A percentile compares a stretch with the other conserved stretches of the same genome.
phyloP scores from a whole-genome alignment of 305 asterid genomes.

The Fraxinus greggii region DNA sequence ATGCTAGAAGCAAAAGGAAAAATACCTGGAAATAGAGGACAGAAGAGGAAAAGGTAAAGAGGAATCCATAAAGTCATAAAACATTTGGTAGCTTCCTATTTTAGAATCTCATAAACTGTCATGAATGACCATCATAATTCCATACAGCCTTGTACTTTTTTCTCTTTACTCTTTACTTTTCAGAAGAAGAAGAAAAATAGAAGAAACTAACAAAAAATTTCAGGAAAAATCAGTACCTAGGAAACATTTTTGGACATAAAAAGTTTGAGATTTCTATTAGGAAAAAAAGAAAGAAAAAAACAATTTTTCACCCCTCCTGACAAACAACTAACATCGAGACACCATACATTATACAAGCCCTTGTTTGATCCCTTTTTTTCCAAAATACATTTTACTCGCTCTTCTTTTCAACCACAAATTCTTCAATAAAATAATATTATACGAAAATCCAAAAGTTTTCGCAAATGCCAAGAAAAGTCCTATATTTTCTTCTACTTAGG shows the following conservation, averaged over 20 bases:
- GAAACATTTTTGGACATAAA: conserved; percentile 1
- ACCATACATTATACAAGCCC: neutral
- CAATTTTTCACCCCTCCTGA: neutral
- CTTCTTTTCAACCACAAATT: neutral
- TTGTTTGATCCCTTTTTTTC: neutral
- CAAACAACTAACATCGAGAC: neutral
- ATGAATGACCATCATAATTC: neutral
- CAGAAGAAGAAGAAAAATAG: neutral
- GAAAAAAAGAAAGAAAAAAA: neutral
- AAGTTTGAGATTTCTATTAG: neutral
- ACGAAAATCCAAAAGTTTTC: neutral
- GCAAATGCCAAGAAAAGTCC: neutral
- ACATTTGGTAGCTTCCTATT: neutral
- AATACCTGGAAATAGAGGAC: conserved; percentile 51
- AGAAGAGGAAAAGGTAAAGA: conserved; percentile 20
- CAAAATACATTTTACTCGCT: neutral
- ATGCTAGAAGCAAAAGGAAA: conserved; percentile 57
- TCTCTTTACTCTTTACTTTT: neutral
- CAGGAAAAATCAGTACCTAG: neutral
- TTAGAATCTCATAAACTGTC: neutral
- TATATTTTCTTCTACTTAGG: neutral
- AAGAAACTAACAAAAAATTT: neutral
- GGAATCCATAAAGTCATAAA: conserved; percentile 18
- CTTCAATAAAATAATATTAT: neutral
- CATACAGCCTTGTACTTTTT: neutral